A percentile compares a stretch with the other conserved stretches of the same genome.
Conservation (phyloP, 192 early-diverging fungal species). For the Backusella psychrophila region DNA sequence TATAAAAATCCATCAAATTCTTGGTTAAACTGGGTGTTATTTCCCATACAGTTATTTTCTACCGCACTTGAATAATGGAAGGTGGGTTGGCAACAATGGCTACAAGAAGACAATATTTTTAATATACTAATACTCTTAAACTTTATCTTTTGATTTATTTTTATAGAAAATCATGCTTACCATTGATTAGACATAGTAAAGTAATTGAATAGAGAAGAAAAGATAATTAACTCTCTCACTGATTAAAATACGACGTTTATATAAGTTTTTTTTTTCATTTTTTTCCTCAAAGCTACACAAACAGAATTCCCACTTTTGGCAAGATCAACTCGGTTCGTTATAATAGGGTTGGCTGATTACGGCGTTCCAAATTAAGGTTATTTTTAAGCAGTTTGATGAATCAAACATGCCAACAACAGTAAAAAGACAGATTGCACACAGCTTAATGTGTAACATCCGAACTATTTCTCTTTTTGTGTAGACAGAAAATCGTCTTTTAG, state of each 20-base stretch:
- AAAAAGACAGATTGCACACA: neutral
- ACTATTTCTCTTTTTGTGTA: neutral
- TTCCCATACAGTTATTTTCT: neutral
- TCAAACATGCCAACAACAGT: neutral
- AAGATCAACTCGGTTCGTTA: neutral
- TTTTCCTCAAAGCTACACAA: neutral
- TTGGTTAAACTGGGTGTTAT: neutral
- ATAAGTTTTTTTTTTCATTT: neutral
- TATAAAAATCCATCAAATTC: neutral
- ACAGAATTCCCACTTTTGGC: neutral
- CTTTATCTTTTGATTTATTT: neutral
- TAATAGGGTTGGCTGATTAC: neutral
- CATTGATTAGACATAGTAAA: neutral
- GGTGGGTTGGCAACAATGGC: neutral
- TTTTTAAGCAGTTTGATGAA: neutral
- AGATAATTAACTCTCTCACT: neutral
- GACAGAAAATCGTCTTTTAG: neutral
- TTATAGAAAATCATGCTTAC: neutral
- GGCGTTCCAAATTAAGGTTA: constrained; percentile 4
- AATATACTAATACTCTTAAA: neutral
- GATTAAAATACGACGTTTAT: neutral
- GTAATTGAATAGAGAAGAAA: neutral
- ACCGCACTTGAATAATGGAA: neutral
- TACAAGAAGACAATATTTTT: neutral
- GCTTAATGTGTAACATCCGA: neutral